Conservation (phyloP, 1,284 basidiomycete genomes). For the Apiotrichum akiyoshidainum region DNA sequence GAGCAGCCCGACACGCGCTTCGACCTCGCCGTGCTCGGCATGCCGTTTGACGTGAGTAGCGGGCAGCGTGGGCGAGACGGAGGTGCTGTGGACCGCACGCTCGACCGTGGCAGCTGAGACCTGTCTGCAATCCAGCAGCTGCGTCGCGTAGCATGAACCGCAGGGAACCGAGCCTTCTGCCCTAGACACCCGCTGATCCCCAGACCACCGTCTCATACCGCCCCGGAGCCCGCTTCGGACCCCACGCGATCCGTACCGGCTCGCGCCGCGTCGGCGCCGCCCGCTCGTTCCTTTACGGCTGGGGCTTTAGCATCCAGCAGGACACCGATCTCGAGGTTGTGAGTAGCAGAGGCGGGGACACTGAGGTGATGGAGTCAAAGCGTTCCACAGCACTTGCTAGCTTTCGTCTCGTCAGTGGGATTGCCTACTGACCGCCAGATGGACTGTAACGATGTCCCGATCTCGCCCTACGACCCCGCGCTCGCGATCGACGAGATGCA, state of each 20-base stretch:
- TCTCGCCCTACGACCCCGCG: slow-evolving; percentile 51
- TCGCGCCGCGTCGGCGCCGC: slow-evolving; percentile 15
- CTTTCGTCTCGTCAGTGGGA: no score
- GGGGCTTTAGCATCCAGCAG: slow-evolving; percentile 15
- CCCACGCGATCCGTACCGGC: slow-evolving; percentile 38
- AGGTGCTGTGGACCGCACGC: no score
- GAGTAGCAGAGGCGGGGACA: neutral
- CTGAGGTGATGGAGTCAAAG: no score
- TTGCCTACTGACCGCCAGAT: slow-evolving; percentile 26
- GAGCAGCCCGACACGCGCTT: slow-evolving; percentile 48
- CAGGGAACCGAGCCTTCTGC: no score
- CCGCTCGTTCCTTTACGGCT: slow-evolving; percentile 16
- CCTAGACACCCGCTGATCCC: neutral
- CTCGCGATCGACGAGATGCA: slow-evolving; percentile 51
- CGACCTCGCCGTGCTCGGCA: slow-evolving; percentile 48
- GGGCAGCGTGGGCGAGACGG: neutral
- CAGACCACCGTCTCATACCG: slow-evolving; percentile 24
- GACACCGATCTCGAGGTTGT: slow-evolving; percentile 19
- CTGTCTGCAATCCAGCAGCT: no score
- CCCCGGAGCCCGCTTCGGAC: slow-evolving; percentile 48
- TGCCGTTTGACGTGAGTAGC: slow-evolving; percentile 46
- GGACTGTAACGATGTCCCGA: slow-evolving; percentile 51
- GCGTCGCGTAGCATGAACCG: neutral
- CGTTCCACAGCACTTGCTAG: no score
- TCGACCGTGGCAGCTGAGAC: no score